phyloP scores from a whole-genome alignment of 108 stramenopile species.

The Cyclotella atomus region DNA sequence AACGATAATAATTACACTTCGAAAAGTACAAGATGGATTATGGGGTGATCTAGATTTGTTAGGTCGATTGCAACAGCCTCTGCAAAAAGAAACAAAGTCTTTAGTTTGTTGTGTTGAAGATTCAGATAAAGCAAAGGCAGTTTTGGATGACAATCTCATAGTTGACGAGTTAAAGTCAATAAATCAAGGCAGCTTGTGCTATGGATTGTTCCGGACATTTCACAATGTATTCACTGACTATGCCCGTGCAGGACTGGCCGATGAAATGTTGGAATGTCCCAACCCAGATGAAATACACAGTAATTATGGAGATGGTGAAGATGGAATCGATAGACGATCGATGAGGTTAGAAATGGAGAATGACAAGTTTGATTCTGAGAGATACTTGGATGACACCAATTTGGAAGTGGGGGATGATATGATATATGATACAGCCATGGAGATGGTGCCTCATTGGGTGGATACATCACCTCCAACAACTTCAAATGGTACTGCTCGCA shows the following conservation, averaged over 20 bases:
- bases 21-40: constrained; percentile 64
- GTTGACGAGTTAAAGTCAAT: constrained; percentile 32
- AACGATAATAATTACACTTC: constrained; percentile 37
- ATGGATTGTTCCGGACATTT: constrained; percentile 77
- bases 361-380: constrained; percentile 73
- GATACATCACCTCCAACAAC: not conserved
- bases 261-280: constrained; percentile 81
- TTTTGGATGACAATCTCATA: constrained; percentile 6
- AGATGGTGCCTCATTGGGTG: constrained; percentile 75
- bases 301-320: not conserved
- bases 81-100: constrained; percentile 5
- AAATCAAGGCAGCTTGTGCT: constrained; percentile 36
- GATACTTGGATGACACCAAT: constrained; percentile 74
- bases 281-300: constrained; percentile 58
- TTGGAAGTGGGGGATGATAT: constrained; percentile 56
- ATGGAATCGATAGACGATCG: constrained; percentile 33
- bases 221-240: constrained; percentile 79
- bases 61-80: constrained; percentile 66
- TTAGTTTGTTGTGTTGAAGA: constrained; percentile 13
- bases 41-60: constrained; percentile 80
- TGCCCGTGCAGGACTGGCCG: constrained; percentile 71
- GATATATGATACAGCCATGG: constrained; percentile 65
- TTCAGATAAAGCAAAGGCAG: constrained; percentile 11
- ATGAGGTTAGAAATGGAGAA: constrained; percentile 71
- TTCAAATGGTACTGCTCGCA: not conserved